Evolutionary conservation across 2,329 filamentous ascomycete species (phyloP), one percentile per base, ranked within the genome.

Genomic region (Myrmaecium sp.): DNA sequence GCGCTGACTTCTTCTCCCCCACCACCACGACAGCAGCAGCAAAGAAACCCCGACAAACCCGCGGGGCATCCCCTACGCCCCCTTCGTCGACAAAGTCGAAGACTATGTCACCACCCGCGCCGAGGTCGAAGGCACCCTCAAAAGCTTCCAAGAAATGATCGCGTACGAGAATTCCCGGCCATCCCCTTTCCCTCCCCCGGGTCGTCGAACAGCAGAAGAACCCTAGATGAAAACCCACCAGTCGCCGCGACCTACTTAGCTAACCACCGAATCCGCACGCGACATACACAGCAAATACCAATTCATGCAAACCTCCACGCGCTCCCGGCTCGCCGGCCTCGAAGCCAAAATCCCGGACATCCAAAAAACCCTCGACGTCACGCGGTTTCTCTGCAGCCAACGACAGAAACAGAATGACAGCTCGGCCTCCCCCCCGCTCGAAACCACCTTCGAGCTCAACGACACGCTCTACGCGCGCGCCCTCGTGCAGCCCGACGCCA

Each of bases 281-380:
- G 6, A 10, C 8, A 44, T 47, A n/a, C n/a, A 51, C 48, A 92
- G 83, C 41, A 98, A 98, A 66, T 98, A 98, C 60, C 89, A 95
- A 54, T 98, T 95, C 58, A 98, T 98, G 89, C 83, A 95, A 58
- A 64, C 77, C 49, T 95, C 93, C 54, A 79, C 89, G 32, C 77
- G 92, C 52, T 69, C 82, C 36, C 70, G 89, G 25, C 75, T 79
- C 28, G 63, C 66, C 4, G 83, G 84, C 2, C 60, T 98, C 30
- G 79, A 75, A 45, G 84, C 94, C 46, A 98, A 95, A 61, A 83
- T 98, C 38, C 89, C 89, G 0, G 89, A 98, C 50, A 95, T 98
- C 37, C 74, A 81, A 44, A 94, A 94, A 63, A 95, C 89, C 1
- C 57, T 95, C 32, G 86, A 95, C 33, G 89, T 82, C 11, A 86